Conservation (phyloP, 768 basidiomycete genomes). For the Tylopilus subfusipes region DNA sequence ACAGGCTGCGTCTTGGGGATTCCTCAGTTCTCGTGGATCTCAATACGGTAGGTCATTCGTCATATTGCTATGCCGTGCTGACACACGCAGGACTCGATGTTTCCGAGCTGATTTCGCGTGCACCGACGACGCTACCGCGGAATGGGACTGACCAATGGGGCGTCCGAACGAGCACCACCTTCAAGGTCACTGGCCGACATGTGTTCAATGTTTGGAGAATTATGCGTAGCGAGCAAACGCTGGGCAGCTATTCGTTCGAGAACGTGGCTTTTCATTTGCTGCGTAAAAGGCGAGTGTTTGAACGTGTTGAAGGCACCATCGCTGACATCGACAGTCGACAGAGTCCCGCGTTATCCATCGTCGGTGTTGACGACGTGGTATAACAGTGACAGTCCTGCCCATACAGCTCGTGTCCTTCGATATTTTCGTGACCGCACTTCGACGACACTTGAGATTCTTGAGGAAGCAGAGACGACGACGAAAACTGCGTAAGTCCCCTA, state of each 20-base stretch:
- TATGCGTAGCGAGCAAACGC: constrained; percentile 77
- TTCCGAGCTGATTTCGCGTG: constrained; percentile 70
- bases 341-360: constrained; percentile 72
- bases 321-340: constrained; percentile 27
- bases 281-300: constrained; percentile 54
- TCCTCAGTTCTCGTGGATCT: constrained; percentile 62
- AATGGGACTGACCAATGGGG: constrained; percentile 65
- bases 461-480: constrained; percentile 2
- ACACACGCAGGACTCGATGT: constrained; percentile 62
- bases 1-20: constrained; percentile 88
- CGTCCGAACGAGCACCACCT: constrained; percentile 68
- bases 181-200: constrained; percentile 84
- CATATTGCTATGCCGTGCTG: neutral
- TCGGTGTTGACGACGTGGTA: constrained; percentile 68
- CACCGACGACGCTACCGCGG: constrained; percentile 42
- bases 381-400: constrained; percentile 52
- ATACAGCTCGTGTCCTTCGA: constrained; percentile 48
- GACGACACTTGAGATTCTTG: constrained; percentile 39
- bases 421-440: constrained; percentile 64
- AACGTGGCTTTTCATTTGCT: constrained; percentile 84
- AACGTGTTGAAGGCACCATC: neutral
- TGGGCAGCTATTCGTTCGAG: constrained; percentile 84
- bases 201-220: constrained; percentile 92
- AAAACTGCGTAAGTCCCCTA: constrained; percentile 3
- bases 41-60: constrained; percentile 45